Evolutionary conservation across 257 asterid genomes (phyloP).

Genomic region (Forsythia viridissima): DNA sequence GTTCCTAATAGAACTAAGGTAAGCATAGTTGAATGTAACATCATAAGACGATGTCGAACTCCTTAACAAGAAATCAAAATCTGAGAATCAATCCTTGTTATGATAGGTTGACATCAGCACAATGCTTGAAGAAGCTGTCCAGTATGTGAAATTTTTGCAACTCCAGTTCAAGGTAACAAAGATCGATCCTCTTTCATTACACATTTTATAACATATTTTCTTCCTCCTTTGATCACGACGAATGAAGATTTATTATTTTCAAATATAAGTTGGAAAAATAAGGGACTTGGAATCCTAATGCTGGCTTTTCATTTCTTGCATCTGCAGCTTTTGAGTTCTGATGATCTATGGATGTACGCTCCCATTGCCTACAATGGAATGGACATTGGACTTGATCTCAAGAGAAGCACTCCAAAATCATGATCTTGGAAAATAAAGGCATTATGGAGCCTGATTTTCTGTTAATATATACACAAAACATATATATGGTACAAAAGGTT

Average conservation of each 20-base stretch:
- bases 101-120: conserved; percentile 58
- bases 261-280: neutral
- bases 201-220: neutral
- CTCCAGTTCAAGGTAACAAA: conserved; percentile 53
- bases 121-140: conserved; percentile 65
- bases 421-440: conserved; percentile 17
- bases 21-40: neutral
- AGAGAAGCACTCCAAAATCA: conserved; percentile 29
- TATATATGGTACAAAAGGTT: neutral
- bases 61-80: too few species aligned
- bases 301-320: neutral
- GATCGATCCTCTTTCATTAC: neutral
- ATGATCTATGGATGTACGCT: conserved; percentile 73
- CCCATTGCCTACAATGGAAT: conserved; percentile 70
- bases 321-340: conserved; percentile 63
- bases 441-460: conserved; percentile 9
- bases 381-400: conserved; percentile 55
- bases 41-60: neutral
- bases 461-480: conserved; percentile 13
- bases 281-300: neutral
- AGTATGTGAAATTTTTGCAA: conserved; percentile 54
- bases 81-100: too few species aligned
- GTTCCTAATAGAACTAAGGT: conserved; percentile 62
- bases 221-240: neutral
- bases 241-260: neutral